Base-by-base conservation (phyloP, 2,329 filamentous ascomycete genomes). In the Chrysosporium queenslandicum region DNA sequence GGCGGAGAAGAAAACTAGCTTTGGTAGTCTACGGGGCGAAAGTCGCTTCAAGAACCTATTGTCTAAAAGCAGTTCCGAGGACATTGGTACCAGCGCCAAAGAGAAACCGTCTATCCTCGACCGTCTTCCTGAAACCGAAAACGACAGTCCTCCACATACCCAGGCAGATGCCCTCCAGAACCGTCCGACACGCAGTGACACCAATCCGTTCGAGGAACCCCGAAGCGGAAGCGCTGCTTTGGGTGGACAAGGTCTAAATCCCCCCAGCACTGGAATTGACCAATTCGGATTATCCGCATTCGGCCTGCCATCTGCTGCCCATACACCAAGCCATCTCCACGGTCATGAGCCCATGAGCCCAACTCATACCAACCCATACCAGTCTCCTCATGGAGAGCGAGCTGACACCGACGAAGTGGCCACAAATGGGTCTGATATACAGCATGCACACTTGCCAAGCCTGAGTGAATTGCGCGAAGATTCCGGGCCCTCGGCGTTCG, bases 341-440 rank as follows among this genome's bases (percentile, higher is more conserved):
- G 68, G 71, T 45, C 75, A 83, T 58, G 86, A 88, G 54, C 85
- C 86, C 0, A 80, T 87, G 63, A 97, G 91, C 65, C 92, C 92
- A 9, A 92, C 90, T 0, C 87, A 94, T 63, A 97, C 92, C 2
- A 98, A 98, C 64, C 92, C 92, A 1, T 98, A 92, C 65, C 87
- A 90, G 58, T 97, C 91, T 66, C 92, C 92, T 2, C 81, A 86
- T 6, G 86, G 84, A 34, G 85, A 89, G 23, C 82, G 82, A 41
- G 74, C 74, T 4, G 82, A 87, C 45, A 79, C 50, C 7, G 78
- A 81, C 55, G 77, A 79, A 57, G 75, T 77, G 42, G 78, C 85
- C 41, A 71, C 74, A 4, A 74, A 76, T 45, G 77, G 77, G 23
- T 74, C 77, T 45, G 75, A 77, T 56, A 74, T 76, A 47, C 73